Percentiles rank a stretch among this genome's conserved stretches.
These are phyloP conservation scores for Podila epigama DNA, from an alignment of 192 early-diverging fungal genomes.

Conservation along the genomic window DNA sequence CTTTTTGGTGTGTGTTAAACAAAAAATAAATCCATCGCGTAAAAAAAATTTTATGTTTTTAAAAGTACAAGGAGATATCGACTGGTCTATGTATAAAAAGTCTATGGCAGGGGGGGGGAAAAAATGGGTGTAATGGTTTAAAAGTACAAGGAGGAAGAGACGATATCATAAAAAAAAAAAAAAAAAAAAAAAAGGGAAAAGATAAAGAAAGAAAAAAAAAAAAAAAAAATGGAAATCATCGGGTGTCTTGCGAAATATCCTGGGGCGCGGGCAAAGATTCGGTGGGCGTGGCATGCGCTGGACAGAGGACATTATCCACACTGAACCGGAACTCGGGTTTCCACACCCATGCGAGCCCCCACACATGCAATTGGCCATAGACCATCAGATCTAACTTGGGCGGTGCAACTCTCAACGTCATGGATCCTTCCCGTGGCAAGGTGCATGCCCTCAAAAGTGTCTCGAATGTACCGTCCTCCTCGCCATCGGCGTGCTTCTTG, in stretches of 20 bases:
- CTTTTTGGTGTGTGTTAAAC: too few relatives aligned
- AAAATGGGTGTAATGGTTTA: too few relatives aligned
- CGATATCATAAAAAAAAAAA: not conserved
- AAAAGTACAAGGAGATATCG: too few relatives aligned
- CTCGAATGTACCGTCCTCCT: not conserved
- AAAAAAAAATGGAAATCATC: conserved; percentile 1
- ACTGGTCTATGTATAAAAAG: not conserved
- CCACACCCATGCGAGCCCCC: conserved; percentile 43
- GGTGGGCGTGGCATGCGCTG: conserved; percentile 7
- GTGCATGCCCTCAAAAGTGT: not conserved
- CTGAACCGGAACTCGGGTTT: conserved; percentile 22
- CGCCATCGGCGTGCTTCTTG: not conserved
- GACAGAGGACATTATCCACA: conserved; percentile 21
- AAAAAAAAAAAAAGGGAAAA: not conserved
- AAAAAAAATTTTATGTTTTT: too few relatives aligned
- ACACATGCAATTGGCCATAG: conserved; percentile 16
- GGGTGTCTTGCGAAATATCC: not conserved
- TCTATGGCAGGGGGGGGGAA: too few relatives aligned
- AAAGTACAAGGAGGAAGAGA: not conserved
- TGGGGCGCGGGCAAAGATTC: not conserved
- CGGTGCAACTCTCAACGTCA: not conserved
- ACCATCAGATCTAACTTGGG: conserved; percentile 15
- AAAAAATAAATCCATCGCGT: too few relatives aligned
- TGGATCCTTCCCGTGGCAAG: not conserved
- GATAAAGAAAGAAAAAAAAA: too few relatives aligned